Percentiles rank a stretch among this genome's conserved stretches.
Conservation (phyloP, 1,139 yeast genomes). For the Zygosaccharomyces sapae region DNA sequence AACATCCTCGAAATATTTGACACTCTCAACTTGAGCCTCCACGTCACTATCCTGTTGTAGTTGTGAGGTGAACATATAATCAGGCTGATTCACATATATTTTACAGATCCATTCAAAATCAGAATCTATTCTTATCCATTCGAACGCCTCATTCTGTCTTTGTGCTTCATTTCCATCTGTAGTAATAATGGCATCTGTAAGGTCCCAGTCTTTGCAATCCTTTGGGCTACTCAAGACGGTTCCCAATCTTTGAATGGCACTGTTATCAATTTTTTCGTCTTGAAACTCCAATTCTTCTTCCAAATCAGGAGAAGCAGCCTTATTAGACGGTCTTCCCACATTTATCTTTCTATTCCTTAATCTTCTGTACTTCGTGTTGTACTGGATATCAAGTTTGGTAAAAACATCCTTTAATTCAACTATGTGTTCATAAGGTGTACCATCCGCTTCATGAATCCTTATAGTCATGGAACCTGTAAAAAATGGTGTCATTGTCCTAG, state of each 20-base stretch:
- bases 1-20: slow-evolving; percentile 59
- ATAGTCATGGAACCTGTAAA: slow-evolving; percentile 96
- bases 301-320: slow-evolving; percentile 10
- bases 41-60: slow-evolving; percentile 93
- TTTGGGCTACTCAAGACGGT: slow-evolving; percentile 60
- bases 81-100: slow-evolving; percentile 80
- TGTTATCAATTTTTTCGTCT: slow-evolving; percentile 24
- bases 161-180: slow-evolving; percentile 34
- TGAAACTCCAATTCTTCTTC: slow-evolving; percentile 25
- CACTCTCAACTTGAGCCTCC: slow-evolving; percentile 88
- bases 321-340: slow-evolving; percentile 38
- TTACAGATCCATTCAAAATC: slow-evolving; percentile 96
- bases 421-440: slow-evolving; percentile 98
- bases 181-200: slow-evolving; percentile 67
- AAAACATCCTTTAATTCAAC: slow-evolving; percentile 83
- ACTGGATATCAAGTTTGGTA: slow-evolving; percentile 87
- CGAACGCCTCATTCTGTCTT: slow-evolving; percentile 73
- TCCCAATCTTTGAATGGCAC: slow-evolving; percentile 64
- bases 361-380: slow-evolving; percentile 82
- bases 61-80: slow-evolving; percentile 92
- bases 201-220: slow-evolving; percentile 68
- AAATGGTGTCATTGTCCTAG: slow-evolving; percentile 42
- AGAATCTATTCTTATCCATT: slow-evolving; percentile 95
- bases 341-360: slow-evolving; percentile 59
- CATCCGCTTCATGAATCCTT: slow-evolving; percentile 96